These are phyloP conservation scores for Metarhizium brunneum DNA, from an alignment of 2,329 filamentous ascomycete genomes.

Conservation along the genomic window DNA sequence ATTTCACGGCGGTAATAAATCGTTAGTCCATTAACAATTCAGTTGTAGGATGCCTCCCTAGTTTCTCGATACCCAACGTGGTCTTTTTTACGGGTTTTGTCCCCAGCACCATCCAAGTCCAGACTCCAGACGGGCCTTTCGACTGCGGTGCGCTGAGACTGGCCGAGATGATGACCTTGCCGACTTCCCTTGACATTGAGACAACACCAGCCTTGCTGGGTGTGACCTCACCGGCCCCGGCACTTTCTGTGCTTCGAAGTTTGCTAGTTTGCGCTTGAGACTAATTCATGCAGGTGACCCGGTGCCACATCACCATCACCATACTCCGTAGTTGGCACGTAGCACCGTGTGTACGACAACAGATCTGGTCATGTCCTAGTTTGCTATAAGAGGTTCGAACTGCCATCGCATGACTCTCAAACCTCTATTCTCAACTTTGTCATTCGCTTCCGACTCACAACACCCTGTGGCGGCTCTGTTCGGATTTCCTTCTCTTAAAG, in stretches of 20 bases:
- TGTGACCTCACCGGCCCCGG: not conserved
- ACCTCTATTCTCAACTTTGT: not conserved
- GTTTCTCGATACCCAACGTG: not conserved
- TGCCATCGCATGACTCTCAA: not conserved
- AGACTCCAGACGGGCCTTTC: no score
- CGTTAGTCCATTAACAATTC: not conserved
- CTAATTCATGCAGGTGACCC: not conserved
- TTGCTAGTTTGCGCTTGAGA: not conserved
- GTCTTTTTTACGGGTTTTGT: not conserved
- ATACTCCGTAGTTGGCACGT: no score
- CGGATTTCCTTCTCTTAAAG: not conserved
- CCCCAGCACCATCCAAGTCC: not conserved
- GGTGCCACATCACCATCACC: not conserved
- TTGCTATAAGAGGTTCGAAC: constrained; percentile 1
- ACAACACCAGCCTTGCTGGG: not conserved
- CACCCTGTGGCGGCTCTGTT: not conserved
- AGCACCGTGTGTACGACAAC: not conserved
- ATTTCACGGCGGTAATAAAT: not conserved
- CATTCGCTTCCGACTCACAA: not conserved
- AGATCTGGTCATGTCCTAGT: not conserved
- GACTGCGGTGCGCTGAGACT: not conserved
- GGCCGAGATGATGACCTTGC: not conserved
- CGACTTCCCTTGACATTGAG: not conserved
- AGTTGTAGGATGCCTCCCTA: not conserved
- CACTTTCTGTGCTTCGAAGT: not conserved